A percentile compares a stretch with the other conserved stretches of the same genome.
phyloP scores from a whole-genome alignment of 2,329 filamentous ascomycete species.

The Cercospora zeae-maydis region DNA sequence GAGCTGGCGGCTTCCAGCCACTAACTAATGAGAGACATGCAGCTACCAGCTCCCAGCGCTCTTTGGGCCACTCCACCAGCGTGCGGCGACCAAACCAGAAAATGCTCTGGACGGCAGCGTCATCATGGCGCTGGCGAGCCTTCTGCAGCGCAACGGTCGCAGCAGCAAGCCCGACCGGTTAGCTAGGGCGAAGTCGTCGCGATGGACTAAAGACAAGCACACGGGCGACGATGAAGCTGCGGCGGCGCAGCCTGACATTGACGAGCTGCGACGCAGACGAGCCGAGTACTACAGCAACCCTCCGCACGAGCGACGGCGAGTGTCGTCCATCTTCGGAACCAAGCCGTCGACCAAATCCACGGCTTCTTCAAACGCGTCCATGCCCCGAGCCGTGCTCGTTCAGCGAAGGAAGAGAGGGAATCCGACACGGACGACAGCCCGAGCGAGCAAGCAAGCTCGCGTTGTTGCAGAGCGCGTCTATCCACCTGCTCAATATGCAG shows the following conservation, averaged over 20 bases:
- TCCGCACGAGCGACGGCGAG: constrained; percentile 11
- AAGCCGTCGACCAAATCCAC: constrained; percentile 4
- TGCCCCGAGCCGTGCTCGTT: not conserved
- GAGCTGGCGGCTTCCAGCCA: not conserved
- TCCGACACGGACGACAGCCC: not conserved
- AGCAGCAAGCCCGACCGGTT: constrained; percentile 13
- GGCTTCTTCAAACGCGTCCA: constrained; percentile 10
- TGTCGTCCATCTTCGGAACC: not conserved
- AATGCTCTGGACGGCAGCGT: not conserved
- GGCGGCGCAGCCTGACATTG: constrained; percentile 37
- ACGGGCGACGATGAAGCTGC: constrained; percentile 15
- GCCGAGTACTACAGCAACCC: constrained; percentile 36
- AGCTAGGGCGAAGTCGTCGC: constrained; percentile 19
- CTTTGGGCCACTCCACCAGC: not conserved
- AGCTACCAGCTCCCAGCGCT: not conserved
- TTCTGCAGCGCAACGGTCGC: constrained; percentile 24
- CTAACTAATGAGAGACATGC: not conserved
- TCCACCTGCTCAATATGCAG: not conserved
- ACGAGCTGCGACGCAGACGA: constrained; percentile 40
- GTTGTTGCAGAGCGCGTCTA: not conserved
- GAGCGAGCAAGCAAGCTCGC: constrained; percentile 8
- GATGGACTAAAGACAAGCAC: constrained; percentile 14
- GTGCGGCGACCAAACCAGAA: not conserved
- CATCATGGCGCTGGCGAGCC: constrained; percentile 24
- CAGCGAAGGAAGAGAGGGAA: constrained; percentile 8